Evolutionary conservation across 2,329 filamentous ascomycete species (phyloP).

Genomic region (Sarocladiaceae sp.): DNA sequence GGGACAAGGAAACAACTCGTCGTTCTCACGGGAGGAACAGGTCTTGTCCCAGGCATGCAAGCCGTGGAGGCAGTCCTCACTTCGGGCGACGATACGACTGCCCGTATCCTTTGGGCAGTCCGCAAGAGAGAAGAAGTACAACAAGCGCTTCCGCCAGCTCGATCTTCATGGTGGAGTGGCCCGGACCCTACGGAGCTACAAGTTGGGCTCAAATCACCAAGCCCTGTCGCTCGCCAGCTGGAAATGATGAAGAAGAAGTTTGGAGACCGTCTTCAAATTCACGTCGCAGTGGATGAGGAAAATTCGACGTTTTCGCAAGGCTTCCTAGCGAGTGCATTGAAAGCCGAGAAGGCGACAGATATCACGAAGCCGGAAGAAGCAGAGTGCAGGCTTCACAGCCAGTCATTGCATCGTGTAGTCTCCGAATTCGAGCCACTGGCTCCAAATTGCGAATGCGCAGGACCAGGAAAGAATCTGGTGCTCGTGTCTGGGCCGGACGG

Average conservation of each 20-base stretch:
- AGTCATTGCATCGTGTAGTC: constrained; percentile 22
- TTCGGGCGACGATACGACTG: constrained; percentile 24
- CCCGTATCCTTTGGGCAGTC: constrained; percentile 83
- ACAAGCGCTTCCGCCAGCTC: constrained; percentile 10
- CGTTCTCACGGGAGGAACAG: constrained; percentile 89
- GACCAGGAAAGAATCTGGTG: constrained; percentile 58
- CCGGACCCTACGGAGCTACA: constrained; percentile 16
- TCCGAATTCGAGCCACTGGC: constrained; percentile 25
- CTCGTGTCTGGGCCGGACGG: constrained; percentile 88
- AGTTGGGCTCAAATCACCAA: constrained; percentile 23
- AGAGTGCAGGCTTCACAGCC: constrained; percentile 25
- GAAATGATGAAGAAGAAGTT: constrained; percentile 50
- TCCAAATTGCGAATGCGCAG: constrained; percentile 14
- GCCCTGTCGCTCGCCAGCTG: constrained; percentile 58
- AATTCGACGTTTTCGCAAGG: constrained; percentile 56
- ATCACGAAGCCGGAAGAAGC: background rate
- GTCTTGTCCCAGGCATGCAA: constrained; percentile 86
- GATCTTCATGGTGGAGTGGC: constrained; percentile 22
- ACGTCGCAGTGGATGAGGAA: constrained; percentile 83
- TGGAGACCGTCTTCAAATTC: constrained; percentile 55
- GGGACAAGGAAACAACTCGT: constrained; percentile 47
- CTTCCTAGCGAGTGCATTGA: constrained; percentile 37
- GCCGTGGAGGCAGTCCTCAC: constrained; percentile 60
- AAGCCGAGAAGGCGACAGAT: background rate
- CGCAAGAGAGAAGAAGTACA: constrained; percentile 51